phyloP scores from a whole-genome alignment of 805 yeast genomes.

The Hanseniaspora occidentalis region DNA sequence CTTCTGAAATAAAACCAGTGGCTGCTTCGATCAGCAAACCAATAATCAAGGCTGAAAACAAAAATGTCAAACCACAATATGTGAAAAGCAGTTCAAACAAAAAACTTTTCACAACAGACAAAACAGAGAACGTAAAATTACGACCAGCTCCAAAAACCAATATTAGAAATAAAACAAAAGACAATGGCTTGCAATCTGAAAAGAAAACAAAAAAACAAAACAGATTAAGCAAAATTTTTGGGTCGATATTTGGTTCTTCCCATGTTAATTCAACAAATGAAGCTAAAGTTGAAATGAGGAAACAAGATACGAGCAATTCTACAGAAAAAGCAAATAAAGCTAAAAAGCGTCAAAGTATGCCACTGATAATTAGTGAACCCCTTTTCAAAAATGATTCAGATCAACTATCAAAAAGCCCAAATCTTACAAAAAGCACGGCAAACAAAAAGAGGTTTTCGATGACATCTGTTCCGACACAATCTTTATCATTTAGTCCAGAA shows the following conservation, averaged over 20 bases:
- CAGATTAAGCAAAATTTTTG: conserved; percentile 3
- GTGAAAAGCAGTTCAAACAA: not conserved
- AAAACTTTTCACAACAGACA: not conserved
- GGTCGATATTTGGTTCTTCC: conserved; percentile 1
- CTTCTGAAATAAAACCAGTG: too few relatives aligned
- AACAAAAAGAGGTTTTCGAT: not conserved
- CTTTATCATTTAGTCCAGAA: not conserved
- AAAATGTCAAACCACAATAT: not conserved
- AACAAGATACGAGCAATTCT: not conserved
- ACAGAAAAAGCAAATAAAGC: not conserved
- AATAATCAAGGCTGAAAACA: not conserved
- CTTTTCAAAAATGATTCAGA: not conserved
- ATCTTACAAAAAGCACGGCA: too few relatives aligned
- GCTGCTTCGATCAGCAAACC: not conserved
- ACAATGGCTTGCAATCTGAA: too few relatives aligned
- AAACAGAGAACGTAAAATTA: not conserved
- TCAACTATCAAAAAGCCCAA: not conserved
- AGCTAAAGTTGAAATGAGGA: not conserved
- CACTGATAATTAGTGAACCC: not conserved
- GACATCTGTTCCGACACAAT: not conserved
- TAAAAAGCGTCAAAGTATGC: not conserved
- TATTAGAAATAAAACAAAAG: not conserved
- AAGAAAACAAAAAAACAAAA: conserved; percentile 2
- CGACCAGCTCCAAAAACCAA: not conserved
- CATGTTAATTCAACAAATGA: not conserved